Evolutionary conservation across 805 yeast species (phyloP).

Genomic region (Candida chauliodis): DNA sequence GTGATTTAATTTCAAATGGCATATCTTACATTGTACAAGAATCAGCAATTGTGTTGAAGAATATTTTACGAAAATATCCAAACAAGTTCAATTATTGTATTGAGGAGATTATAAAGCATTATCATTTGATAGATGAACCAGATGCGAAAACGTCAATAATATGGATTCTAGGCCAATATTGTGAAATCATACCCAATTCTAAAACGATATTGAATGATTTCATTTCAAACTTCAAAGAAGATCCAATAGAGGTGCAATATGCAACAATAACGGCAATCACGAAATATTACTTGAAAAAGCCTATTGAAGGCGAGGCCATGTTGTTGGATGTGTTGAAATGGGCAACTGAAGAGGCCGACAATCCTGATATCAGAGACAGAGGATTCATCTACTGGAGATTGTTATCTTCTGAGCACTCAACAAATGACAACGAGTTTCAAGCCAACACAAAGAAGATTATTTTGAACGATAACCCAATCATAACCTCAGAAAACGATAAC

Average conservation of each 20-base stretch:
- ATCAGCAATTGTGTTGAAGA: conserved; percentile 68
- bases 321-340: conserved; percentile 57
- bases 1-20: conserved; percentile 59
- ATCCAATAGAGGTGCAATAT: conserved; percentile 70
- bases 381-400: conserved; percentile 86
- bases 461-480: conserved; percentile 57
- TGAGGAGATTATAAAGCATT: conserved; percentile 25
- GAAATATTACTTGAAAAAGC: conserved; percentile 59
- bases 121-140: conserved; percentile 58
- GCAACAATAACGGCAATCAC: conserved; percentile 71
- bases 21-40: conserved; percentile 79
- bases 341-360: conserved; percentile 71
- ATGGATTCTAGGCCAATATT: conserved; percentile 82
- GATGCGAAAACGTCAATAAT: conserved; percentile 75
- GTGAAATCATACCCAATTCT: conserved; percentile 43
- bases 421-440: conserved; percentile 39
- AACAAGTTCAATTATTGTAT: conserved; percentile 40
- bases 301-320: conserved; percentile 50
- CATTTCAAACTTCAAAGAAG: conserved; percentile 51
- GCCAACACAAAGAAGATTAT: conserved; percentile 46
- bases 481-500: conserved; percentile 63
- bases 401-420: conserved; percentile 44
- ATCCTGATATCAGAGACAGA: conserved; percentile 84
- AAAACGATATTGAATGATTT: conserved; percentile 40
- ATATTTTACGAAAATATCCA: conserved; percentile 76